Conservation (phyloP, 148 eudicot species). For the Persicaria tinctoria region DNA sequence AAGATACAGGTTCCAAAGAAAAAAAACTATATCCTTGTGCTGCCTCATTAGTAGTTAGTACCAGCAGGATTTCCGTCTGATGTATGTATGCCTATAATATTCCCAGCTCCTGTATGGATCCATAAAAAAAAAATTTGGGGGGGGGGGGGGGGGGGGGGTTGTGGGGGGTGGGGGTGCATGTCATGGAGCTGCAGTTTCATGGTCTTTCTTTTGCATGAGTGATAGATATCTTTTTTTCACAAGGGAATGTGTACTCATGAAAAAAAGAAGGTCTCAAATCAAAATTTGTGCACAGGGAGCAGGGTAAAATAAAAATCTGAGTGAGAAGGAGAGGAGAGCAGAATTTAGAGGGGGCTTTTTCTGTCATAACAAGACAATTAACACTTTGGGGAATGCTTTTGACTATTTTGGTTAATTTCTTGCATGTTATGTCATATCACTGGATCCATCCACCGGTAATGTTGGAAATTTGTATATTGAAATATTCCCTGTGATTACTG, state of each 20-base stretch:
- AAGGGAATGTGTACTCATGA: neutral
- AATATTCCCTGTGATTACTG: neutral
- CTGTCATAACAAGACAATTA: neutral
- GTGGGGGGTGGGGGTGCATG: neutral
- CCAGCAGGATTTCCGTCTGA: neutral
- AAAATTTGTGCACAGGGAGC: neutral
- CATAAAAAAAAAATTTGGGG: neutral
- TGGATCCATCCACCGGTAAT: neutral
- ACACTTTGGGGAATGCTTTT: neutral
- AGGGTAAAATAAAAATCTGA: neutral
- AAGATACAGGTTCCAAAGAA: neutral
- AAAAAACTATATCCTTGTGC: neutral
- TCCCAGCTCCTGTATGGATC: neutral
- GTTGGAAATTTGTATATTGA: neutral
- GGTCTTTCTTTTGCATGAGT: neutral
- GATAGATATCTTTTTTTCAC: neutral
- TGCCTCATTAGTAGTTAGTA: neutral
- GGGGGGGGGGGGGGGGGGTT: too few relatives aligned
- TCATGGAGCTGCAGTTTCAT: neutral
- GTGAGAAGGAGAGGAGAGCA: neutral
- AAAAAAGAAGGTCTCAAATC: neutral
- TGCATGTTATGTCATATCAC: neutral
- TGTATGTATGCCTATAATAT: neutral
- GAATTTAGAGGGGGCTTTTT: neutral
- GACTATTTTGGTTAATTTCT: neutral